These are phyloP conservation scores for Dentipellis fragilis DNA, from an alignment of 768 basidiomycete genomes.

Conservation along the genomic window DNA sequence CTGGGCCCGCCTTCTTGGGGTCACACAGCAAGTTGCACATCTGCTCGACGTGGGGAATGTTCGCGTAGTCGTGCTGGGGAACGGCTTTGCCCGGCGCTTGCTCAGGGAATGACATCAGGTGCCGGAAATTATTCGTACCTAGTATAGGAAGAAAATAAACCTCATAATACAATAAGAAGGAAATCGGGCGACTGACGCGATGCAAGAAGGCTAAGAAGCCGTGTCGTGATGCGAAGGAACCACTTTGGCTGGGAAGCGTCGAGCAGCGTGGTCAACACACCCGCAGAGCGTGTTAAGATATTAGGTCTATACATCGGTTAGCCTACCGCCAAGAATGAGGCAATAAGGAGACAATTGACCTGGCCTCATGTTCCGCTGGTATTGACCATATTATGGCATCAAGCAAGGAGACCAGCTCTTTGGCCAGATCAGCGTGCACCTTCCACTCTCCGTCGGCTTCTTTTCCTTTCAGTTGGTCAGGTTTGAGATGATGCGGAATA, in stretches of 20 bases:
- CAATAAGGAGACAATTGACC: not conserved
- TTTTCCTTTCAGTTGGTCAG: not conserved
- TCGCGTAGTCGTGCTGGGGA: conserved; percentile 8
- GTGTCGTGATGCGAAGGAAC: conserved; percentile 12
- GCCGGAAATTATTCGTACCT: conserved; percentile 5
- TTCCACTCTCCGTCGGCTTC: not conserved
- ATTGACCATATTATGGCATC: not conserved
- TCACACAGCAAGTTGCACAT: conserved; percentile 20
- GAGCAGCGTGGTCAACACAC: not conserved
- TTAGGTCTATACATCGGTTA: not conserved
- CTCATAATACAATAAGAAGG: conserved; percentile 1
- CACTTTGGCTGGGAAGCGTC: not conserved
- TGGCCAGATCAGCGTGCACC: not conserved
- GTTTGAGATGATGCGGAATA: not conserved
- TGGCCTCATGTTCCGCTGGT: not conserved
- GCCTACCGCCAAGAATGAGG: not conserved
- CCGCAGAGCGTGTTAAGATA: not conserved
- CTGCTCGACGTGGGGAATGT: conserved; percentile 22
- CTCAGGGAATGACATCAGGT: conserved; percentile 13
- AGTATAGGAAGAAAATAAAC: not conserved
- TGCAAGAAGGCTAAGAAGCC: conserved; percentile 39
- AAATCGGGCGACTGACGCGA: conserved; percentile 46
- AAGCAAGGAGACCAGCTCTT: not conserved
- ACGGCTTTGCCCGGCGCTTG: conserved; percentile 3
- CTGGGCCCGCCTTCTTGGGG: conserved; percentile 8